These are phyloP conservation scores for Rubia peregrina DNA, from an alignment of 305 asterid species.

Conservation along the genomic window DNA sequence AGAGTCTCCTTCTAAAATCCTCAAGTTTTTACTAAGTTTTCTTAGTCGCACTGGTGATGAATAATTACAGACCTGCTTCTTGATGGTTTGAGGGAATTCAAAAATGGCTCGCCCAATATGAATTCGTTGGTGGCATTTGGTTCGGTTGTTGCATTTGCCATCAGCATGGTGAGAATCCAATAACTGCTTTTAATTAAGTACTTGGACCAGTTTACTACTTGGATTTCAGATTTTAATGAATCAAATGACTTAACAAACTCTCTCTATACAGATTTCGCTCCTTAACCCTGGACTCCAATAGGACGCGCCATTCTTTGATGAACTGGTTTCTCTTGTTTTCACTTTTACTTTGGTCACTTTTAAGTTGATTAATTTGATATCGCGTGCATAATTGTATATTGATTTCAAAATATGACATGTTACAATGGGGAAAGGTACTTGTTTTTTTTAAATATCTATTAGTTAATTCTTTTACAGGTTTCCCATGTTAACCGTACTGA, in stretches of 20 bases:
- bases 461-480: slow-evolving; percentile 32
- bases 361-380: too few species aligned
- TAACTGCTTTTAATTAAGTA: slow-evolving; percentile 8
- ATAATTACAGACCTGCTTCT: slow-evolving; percentile 64
- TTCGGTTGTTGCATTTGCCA: slow-evolving; percentile 85
- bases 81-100: slow-evolving; percentile 75
- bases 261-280: slow-evolving; percentile 57
- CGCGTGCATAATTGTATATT: too few species aligned
- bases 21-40: background rate
- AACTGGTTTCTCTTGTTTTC: slow-evolving; percentile 64
- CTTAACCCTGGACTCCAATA: slow-evolving; percentile 83
- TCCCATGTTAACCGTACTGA: slow-evolving; percentile 76
- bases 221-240: slow-evolving; percentile 7
- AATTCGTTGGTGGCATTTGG: slow-evolving; percentile 98
- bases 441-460: background rate
- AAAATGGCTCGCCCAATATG: slow-evolving; percentile 94
- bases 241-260: slow-evolving; percentile 10
- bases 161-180: slow-evolving; percentile 66
- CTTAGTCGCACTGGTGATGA: slow-evolving; percentile 18
- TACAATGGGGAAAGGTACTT: too few species aligned
- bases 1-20: background rate
- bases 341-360: slow-evolving; percentile 11
- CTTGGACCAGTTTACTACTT: background rate
- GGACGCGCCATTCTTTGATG: slow-evolving; percentile 94
- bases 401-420: too few species aligned